These are phyloP conservation scores for Backusella liffmaniae DNA, from an alignment of 192 early-diverging fungal genomes.

Conservation along the genomic window DNA sequence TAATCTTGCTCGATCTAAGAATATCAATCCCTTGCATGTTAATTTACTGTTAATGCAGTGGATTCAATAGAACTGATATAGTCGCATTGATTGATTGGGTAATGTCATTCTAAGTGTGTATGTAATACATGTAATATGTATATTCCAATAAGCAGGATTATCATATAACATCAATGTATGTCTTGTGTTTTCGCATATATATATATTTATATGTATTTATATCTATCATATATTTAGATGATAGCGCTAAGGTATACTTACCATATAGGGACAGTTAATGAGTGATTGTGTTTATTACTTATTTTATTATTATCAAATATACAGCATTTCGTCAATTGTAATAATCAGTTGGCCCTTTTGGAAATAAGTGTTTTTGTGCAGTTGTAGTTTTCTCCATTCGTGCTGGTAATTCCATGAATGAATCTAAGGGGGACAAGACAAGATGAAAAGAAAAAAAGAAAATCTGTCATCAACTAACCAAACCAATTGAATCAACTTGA, in stretches of 20 bases:
- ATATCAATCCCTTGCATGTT: background rate
- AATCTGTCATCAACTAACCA: conserved; percentile 4
- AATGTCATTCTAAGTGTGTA: background rate
- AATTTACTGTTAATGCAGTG: background rate
- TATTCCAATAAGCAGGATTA: background rate
- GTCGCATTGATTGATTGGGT: background rate
- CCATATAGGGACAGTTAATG: too few species aligned
- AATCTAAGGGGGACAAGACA: background rate
- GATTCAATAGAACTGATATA: background rate
- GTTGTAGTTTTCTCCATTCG: conserved; percentile 21
- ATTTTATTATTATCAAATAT: background rate
- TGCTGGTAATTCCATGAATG: conserved; percentile 21
- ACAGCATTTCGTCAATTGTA: background rate
- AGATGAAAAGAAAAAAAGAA: background rate
- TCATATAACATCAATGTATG: too few species aligned
- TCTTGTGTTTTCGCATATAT: too few species aligned
- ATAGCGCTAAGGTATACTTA: too few species aligned
- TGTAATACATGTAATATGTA: background rate
- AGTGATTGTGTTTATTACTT: background rate
- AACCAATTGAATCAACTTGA: background rate
- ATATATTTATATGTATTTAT: too few species aligned
- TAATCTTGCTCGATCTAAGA: background rate
- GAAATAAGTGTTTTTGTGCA: conserved; percentile 5
- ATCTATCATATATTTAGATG: too few species aligned
- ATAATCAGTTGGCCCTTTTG: background rate